Conservation (phyloP, 2,329 filamentous ascomycete genomes). For the Didymella pinodella region DNA sequence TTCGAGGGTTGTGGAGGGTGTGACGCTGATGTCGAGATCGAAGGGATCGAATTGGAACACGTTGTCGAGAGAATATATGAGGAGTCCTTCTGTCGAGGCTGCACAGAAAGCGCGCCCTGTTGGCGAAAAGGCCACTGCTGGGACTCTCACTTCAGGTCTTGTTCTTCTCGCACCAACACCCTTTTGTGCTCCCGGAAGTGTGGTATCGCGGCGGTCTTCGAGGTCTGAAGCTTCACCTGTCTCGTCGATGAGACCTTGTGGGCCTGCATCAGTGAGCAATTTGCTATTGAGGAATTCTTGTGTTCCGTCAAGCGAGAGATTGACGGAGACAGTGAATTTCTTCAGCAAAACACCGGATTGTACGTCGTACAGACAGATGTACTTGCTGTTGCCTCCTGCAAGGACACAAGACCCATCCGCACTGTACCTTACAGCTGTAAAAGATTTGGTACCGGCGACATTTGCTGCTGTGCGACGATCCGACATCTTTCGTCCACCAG, state of each 20-base stretch:
- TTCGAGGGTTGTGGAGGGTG: conserved; percentile 72
- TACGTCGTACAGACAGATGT: conserved; percentile 97
- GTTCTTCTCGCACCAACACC: conserved; percentile 85
- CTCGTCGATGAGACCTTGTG: conserved; percentile 83
- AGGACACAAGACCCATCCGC: conserved; percentile 90
- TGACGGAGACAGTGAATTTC: conserved; percentile 94
- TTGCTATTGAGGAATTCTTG: conserved; percentile 97
- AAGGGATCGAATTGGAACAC: conserved; percentile 91
- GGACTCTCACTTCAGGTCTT: conserved; percentile 83
- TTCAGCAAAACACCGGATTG: conserved; percentile 89
- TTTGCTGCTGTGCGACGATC: conserved; percentile 93
- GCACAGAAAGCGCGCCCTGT: conserved; percentile 92
- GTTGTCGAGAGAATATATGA: conserved; percentile 91
- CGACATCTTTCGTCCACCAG: conserved; percentile 85
- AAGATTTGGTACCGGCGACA: conserved; percentile 86
- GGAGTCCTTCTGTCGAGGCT: conserved; percentile 89
- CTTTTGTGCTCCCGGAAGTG: conserved; percentile 84
- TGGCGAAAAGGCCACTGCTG: conserved; percentile 84
- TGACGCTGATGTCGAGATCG: conserved; percentile 93
- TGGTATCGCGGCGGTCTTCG: conserved; percentile 80
- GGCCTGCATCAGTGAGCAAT: conserved; percentile 87
- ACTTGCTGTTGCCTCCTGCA: conserved; percentile 95
- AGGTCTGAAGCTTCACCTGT: conserved; percentile 87
- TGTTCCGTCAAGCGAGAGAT: conserved; percentile 92
- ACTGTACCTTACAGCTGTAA: conserved; percentile 87